Evolutionary conservation across 1,139 yeast genomes (phyloP).

Genomic region (Yarrowia galli): DNA sequence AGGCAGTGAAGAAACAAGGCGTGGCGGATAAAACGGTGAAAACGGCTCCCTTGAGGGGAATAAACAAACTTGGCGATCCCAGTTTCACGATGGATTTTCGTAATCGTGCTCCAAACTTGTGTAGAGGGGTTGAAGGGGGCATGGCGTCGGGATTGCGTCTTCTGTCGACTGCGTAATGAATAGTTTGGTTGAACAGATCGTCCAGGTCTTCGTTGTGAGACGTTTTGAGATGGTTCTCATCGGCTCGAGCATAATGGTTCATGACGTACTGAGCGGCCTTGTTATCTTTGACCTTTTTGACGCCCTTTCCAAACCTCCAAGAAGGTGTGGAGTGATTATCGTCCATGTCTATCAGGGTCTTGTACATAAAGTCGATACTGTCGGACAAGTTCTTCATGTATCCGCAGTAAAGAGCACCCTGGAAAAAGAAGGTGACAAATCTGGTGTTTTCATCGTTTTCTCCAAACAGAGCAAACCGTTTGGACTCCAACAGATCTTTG

Average conservation of each 20-base stretch:
- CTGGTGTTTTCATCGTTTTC: neutral
- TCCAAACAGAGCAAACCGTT: neutral
- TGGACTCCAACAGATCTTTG: neutral
- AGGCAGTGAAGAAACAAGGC: slow-evolving; percentile 48
- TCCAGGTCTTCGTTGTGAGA: slow-evolving; percentile 11
- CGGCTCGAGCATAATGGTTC: neutral
- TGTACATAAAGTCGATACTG: slow-evolving; percentile 2
- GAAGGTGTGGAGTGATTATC: neutral
- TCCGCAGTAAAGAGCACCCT: slow-evolving; percentile 26
- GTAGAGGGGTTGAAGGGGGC: slow-evolving; percentile 1
- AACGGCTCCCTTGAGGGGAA: slow-evolving; percentile 47
- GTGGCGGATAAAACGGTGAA: slow-evolving; percentile 44
- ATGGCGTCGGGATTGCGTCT: slow-evolving; percentile 18
- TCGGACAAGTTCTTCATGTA: slow-evolving; percentile 11
- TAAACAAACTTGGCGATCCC: slow-evolving; percentile 43
- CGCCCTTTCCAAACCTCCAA: slow-evolving; percentile 19
- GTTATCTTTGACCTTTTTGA: neutral
- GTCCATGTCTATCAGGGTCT: slow-evolving; percentile 7
- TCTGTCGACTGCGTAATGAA: neutral
- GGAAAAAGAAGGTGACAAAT: slow-evolving; percentile 16
- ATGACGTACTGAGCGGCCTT: neutral
- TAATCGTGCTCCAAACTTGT: slow-evolving; percentile 7
- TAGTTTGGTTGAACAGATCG: slow-evolving; percentile 17
- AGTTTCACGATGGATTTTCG: slow-evolving; percentile 39
- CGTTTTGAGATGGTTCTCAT: slow-evolving; percentile 5